Conservation (phyloP, 2,329 filamentous ascomycete genomes). For the Exophiala aquamarina region DNA sequence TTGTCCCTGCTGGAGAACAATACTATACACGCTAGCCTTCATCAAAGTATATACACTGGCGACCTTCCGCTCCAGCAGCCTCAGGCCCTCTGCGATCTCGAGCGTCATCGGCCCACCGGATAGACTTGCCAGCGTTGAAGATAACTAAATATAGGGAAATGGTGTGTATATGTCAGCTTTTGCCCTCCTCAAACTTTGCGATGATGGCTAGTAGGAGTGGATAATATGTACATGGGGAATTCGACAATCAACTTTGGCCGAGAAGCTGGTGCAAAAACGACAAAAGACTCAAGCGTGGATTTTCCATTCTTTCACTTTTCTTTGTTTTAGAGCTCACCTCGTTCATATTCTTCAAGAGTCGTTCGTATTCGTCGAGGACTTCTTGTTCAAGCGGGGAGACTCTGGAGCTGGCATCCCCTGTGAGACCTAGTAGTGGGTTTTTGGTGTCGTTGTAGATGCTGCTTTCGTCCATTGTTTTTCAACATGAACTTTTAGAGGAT, state of each 20-base stretch:
- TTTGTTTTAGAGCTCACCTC: conserved; percentile 57
- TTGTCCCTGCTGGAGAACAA: conserved; percentile 90
- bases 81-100: conserved; percentile 80
- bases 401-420: conserved; percentile 11
- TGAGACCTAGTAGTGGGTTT: conserved; percentile 14
- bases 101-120: conserved; percentile 68
- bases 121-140: conserved; percentile 61
- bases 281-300: neutral
- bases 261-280: neutral
- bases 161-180: conserved; percentile 34
- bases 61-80: conserved; percentile 90
- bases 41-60: conserved; percentile 91
- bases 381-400: conserved; percentile 76
- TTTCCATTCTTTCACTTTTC: neutral
- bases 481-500: too few relatives aligned
- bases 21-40: conserved; percentile 98
- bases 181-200: too few relatives aligned
- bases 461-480: conserved; percentile 23
- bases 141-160: conserved; percentile 51
- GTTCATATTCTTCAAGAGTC: conserved; percentile 86
- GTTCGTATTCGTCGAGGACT: conserved; percentile 89
- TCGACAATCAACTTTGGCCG: neutral
- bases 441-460: conserved; percentile 14
- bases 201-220: too few relatives aligned
- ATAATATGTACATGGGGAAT: too few relatives aligned